Percentiles rank a stretch among this genome's conserved stretches.
These are phyloP conservation scores for Spinacia oleracea DNA, from an alignment of 179 eudicot species.

Conservation along the genomic window DNA sequence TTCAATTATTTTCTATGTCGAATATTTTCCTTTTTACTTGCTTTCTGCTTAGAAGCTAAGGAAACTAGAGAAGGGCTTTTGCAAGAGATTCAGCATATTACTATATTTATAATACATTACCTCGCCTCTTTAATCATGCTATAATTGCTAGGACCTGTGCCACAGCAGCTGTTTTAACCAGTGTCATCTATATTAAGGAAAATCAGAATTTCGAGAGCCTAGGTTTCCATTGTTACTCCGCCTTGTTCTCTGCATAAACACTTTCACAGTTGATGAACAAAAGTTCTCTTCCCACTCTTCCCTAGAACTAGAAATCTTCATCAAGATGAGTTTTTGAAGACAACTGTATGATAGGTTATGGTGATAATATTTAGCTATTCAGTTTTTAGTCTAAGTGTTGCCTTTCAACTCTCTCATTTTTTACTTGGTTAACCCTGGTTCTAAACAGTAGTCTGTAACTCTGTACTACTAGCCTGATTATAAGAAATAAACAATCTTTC, in stretches of 20 bases:
- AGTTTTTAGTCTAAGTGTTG: background rate
- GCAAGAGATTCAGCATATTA: background rate
- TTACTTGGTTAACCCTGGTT: background rate
- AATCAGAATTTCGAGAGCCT: background rate
- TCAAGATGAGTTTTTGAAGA: background rate
- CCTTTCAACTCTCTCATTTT: background rate
- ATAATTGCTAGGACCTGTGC: background rate
- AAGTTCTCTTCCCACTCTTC: background rate
- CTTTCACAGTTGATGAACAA: background rate
- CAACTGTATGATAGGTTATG: too few species aligned
- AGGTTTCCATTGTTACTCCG: too few species aligned
- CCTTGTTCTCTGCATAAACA: background rate
- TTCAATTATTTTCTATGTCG: too few species aligned
- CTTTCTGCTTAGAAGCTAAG: background rate
- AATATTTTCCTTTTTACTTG: too few species aligned
- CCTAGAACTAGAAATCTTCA: too few species aligned
- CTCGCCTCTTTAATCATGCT: background rate
- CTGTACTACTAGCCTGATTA: too few species aligned
- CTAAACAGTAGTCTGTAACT: too few species aligned
- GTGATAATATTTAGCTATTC: background rate
- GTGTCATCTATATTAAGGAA: background rate
- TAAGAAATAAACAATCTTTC: too few species aligned
- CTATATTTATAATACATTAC: too few species aligned
- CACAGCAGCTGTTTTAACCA: background rate
- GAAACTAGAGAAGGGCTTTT: background rate